These are phyloP conservation scores for Phytopythium oedochilum DNA, from an alignment of 352 stramenopile genomes.

Conservation along the genomic window DNA sequence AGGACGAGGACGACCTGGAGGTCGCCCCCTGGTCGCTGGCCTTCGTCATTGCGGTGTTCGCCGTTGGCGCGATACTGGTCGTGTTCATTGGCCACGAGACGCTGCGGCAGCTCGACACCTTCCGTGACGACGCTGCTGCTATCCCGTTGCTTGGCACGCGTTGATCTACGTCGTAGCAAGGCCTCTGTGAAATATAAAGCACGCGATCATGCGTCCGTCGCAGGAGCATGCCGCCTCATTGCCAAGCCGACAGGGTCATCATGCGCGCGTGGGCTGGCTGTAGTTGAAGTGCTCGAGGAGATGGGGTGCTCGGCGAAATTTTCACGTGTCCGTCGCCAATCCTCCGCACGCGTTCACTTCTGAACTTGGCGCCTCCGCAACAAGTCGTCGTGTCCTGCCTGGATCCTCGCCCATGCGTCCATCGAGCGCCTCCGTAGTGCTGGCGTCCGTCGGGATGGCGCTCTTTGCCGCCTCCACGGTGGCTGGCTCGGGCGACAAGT, in stretches of 20 bases:
- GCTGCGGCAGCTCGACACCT: constrained; percentile 24
- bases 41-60: constrained; percentile 22
- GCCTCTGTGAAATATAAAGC: constrained; percentile 4
- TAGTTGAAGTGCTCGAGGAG: constrained; percentile 1
- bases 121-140: constrained; percentile 12
- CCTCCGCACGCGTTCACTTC: background rate
- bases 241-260: too few relatives aligned
- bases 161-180: background rate
- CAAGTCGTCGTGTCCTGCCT: background rate
- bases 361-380: too few relatives aligned
- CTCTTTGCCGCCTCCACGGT: constrained; percentile 4
- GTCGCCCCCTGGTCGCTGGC: constrained; percentile 22
- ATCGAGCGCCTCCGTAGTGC: background rate
- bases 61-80: constrained; percentile 19
- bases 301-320: constrained; percentile 1
- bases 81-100: constrained; percentile 24
- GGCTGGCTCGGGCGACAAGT: constrained; percentile 10
- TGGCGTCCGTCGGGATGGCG: background rate
- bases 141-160: constrained; percentile 24
- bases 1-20: background rate
- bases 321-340: background rate
- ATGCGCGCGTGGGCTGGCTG: background rate
- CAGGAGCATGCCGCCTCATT: too few relatives aligned
- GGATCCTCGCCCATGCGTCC: background rate
- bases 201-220: too few relatives aligned